Base-by-base conservation (phyloP, 768 basidiomycete genomes). In the Pleurotus sapidus region DNA sequence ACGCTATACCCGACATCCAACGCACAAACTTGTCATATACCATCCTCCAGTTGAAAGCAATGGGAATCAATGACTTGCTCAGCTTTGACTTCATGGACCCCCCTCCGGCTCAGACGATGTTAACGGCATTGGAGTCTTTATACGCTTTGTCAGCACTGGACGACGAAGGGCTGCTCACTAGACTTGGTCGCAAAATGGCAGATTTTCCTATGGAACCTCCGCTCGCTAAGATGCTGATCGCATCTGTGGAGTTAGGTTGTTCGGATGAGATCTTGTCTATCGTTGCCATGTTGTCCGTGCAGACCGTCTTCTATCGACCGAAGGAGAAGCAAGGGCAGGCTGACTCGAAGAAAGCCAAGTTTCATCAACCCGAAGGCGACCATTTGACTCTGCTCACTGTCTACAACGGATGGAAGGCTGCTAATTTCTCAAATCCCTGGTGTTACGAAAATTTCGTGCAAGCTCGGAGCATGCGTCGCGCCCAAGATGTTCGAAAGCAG, bases 81-180 rank as follows among this genome's bases (percentile, higher is more conserved):
- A 93, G 92, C 73, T 98, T 98, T 73, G 96, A 97, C 70, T 99
- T 98, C 68, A 98, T 99, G 97, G 97, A 98, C 71, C 95, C 96
- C 1, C 97, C 97, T 23, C 97, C 95, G 0, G 91, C 95, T 3
- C 93, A 89, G 66, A 98, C 96, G 8, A 93, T 98, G 90, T 79
- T 99, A 62, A 96, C 97, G 1, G 97, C 97, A 1, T 74, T 99
- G 46, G 95, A 98, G 69, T 86, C 92, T 46, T 75, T 99, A 1
- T 98, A 96, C 72, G 97, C 95, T 3, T 79, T 98, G 12, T 97
- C 95, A 1, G 97, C 97, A 3, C 78, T 98, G 27, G 97, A 98
- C 62, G 95, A 98, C 61, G 97, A 99, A 74, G 97, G 97, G 4
- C 76, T 98, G 5, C 74, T 99, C 66, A 99, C 97, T 1, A 84